These are phyloP conservation scores for Favolaschia claudopus DNA, from an alignment of 768 basidiomycete species.

Conservation along the genomic window DNA sequence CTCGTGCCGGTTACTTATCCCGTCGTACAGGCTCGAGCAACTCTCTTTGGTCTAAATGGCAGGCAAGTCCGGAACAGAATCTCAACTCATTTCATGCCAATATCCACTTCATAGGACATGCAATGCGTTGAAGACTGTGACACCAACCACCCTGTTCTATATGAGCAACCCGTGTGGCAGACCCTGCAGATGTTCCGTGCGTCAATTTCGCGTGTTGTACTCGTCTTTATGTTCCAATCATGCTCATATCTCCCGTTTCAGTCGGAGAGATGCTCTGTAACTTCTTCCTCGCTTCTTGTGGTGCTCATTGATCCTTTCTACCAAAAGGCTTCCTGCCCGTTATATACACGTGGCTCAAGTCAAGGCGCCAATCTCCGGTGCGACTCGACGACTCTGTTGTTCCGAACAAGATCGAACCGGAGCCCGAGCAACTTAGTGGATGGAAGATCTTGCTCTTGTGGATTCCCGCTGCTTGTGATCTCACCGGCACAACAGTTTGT, in stretches of 20 bases:
- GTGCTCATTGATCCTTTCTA: conserved; percentile 32
- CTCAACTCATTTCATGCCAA: conserved; percentile 15
- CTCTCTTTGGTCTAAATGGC: conserved; percentile 85
- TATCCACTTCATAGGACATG: conserved; percentile 72
- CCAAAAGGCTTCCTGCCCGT: conserved; percentile 87
- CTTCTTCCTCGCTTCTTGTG: conserved; percentile 42
- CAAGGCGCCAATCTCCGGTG: conserved; percentile 56
- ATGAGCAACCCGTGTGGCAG: conserved; percentile 96
- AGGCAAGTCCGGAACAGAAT: conserved; percentile 50
- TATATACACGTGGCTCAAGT: conserved; percentile 69
- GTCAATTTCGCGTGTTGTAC: conserved; percentile 38
- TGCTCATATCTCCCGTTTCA: conserved; percentile 45
- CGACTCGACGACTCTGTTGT: conserved; percentile 56
- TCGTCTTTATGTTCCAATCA: conserved; percentile 30
- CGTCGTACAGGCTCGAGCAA: conserved; percentile 67
- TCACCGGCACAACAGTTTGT: conserved; percentile 89
- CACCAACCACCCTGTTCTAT: conserved; percentile 69
- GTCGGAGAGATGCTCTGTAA: conserved; percentile 95
- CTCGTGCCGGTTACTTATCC: conserved; percentile 44
- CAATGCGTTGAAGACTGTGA: conserved; percentile 98
- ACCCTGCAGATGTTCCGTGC: conserved; percentile 89
- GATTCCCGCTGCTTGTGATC: conserved; percentile 89
- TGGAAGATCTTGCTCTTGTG: conserved; percentile 81
- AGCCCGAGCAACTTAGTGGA: conserved; percentile 62
- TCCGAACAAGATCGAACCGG: conserved; percentile 41